Evolutionary conservation across 2,329 filamentous ascomycete species (phyloP), one percentile per base, ranked within the genome.

Genomic region (Alternaria alternata): DNA sequence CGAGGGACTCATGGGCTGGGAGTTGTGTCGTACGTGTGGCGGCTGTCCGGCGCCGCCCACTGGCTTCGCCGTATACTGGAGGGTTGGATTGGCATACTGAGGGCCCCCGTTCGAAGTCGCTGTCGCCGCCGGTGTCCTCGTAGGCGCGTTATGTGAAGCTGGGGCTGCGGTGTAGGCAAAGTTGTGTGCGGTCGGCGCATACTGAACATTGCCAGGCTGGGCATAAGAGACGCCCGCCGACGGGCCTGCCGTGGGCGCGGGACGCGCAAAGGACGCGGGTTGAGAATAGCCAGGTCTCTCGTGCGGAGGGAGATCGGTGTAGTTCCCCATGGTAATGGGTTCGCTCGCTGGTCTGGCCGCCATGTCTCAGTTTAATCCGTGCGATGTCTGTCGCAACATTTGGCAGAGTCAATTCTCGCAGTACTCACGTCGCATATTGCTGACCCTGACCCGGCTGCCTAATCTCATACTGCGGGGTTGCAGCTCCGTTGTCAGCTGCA

Each of bases 301-400:
- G 52, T 81, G 69, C 12, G 80, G 81, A 28, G 81, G 81, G 9
- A 81, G 73, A 61, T 83, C 81, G 24, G 73, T 69, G 61, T 80
- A 82, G 54, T 76, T 79, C 51, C 80, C 80, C 79, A 81, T 82
- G 49, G 79, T 81, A 34, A 80, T 76, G 62, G 74, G 74, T 46
- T 75, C 69, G 59, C 59, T 66, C 34, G 60, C 58, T 26, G 68
- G 67, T 67, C 75, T 78, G 64, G 68, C 49, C 46, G 71, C 71
- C 74, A 76, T 76, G 51, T 70, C 64, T 76, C 69, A 75, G 74
- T 66, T 61, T 34, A 54, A 39, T 62, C 61, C 48, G 52, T 39
- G 47, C 51, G 18, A 44, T 46, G 41, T 51, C 34, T 51, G 52
- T 51, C 28, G 44, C 49, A 60, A 48, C 43, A 41, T 38, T 20